A percentile compares a stretch with the other conserved stretches of the same genome.
phyloP scores from a whole-genome alignment of 2,329 filamentous ascomycete genomes.

The Thelonectria blattea region DNA sequence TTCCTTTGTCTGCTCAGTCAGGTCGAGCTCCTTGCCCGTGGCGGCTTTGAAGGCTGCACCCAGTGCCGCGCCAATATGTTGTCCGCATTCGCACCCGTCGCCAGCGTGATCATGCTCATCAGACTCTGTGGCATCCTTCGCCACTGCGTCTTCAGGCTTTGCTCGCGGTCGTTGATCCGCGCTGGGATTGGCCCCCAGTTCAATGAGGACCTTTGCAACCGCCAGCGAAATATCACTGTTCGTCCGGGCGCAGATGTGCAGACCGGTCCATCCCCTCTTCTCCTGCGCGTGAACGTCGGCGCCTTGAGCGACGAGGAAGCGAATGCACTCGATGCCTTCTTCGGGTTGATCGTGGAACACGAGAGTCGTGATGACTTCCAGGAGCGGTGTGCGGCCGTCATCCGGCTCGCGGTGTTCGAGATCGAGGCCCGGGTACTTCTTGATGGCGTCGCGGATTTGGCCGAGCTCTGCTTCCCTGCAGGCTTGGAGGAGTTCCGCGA shows the following conservation, averaged over 20 bases:
- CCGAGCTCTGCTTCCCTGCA: background rate
- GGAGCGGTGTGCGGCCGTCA: background rate
- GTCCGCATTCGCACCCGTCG: conserved; percentile 9
- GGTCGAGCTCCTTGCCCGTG: background rate
- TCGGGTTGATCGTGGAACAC: background rate
- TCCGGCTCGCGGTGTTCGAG: conserved; percentile 10
- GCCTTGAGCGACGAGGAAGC: conserved; percentile 1
- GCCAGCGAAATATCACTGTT: background rate
- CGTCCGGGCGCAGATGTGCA: conserved; percentile 12
- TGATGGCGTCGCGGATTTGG: background rate
- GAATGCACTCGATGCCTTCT: background rate
- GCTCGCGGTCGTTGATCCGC: background rate
- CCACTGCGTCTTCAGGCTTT: background rate
- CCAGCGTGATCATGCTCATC: background rate
- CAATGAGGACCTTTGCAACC: conserved; percentile 6
- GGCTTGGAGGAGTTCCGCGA: background rate
- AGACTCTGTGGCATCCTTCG: too few relatives aligned
- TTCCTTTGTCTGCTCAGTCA: conserved; percentile 1
- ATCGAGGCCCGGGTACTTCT: conserved; percentile 2
- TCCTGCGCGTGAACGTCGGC: conserved; percentile 4
- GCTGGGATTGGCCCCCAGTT: conserved; percentile 1
- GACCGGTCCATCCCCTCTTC: conserved; percentile 2
- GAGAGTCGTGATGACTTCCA: conserved; percentile 1
- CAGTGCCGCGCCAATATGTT: conserved; percentile 7
- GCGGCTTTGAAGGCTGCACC: background rate